Evolutionary conservation across 2,329 filamentous ascomycete genomes (phyloP), one percentile per base, ranked within the genome.

Genomic region (Aspergillus flavus): DNA sequence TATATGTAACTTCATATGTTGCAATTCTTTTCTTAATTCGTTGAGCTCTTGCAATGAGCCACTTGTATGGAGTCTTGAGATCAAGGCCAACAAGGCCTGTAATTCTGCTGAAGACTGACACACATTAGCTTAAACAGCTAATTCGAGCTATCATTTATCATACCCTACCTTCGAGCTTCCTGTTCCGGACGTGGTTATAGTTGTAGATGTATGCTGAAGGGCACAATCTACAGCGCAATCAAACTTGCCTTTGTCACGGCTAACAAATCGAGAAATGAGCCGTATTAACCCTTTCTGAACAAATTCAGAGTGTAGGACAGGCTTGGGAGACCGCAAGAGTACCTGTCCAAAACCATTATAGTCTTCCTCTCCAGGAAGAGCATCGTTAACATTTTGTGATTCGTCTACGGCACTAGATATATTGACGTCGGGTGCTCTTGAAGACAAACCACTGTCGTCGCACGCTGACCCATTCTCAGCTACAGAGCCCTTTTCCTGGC

Each of bases 171-270:
- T 56, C 11, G 58, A 60, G 6, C 23, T 32, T 32, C 50, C 58
- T 56, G 48, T 30, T 45, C 58, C 50, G 19, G 30, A 28, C 19
- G 30, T 39, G 28, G 43, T 48, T 41, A 60, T 46, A n/a, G 28
- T 43, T 45, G 26, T 50, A 19, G 50, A 54, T 19, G 50, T 45
- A 60, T 45, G 21, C 23, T 45, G 30, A 19, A 60, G 55, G 28
- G 58, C 56, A 39, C 58, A 60, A 16, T 46, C 16, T 28, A 58
- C 26, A 23, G 14, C 12, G n/a, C 56, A 58, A 23, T 46, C 56
- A 36, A 48, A 28, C 19, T 11, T n/a, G 28, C 28, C 43, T 6
- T 48, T 23, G 21, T 50, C 43, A 14, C 12, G 43, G 23, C 10
- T 21, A 9, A 58, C 21, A 21, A 46, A 45, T 48, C 21, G 56